Evolutionary conservation across 1,139 yeast species (phyloP), one percentile per base, ranked within the genome.

Genomic region (Pichia sp.): DNA sequence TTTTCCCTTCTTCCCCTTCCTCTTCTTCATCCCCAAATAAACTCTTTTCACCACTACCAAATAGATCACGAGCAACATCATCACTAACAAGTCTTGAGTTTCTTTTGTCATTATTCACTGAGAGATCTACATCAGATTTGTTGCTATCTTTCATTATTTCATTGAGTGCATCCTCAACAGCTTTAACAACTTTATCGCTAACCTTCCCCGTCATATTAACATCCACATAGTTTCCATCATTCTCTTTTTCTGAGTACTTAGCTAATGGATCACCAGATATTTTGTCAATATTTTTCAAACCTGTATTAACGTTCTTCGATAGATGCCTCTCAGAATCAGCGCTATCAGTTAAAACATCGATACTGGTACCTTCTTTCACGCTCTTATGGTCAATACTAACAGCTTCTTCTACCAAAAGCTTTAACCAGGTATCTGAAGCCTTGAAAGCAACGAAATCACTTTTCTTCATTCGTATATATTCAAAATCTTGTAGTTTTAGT

Each of bases 81-180:
- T 62, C 65, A 46, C 66, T 62, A 5, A 67, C 55, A 40, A 65
- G 53, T 48, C 64, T 56, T 2, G 67, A 62, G 16, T 50, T 60
- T 40, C 65, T 53, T 20, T 61, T 63, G 2, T 63, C 64, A 20
- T 38, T 27, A n/a, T 40, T 42, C 4, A 45, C 12, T n/a, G 6
- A 30, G 24, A 53, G 40, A 33, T 16, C 43, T 45, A 36, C 20
- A 12, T 48, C 48, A 0, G 42, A 4, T 27, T 53, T 50, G 6
- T n/a, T 29, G 5, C 53, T 49, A 43, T 64, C 67, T 12, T 63
- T 60, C 77, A 85, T 81, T 50, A 87, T 85, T 60, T 84, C 82
- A 27, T 79, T 79, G 58, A 87, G 76, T 1, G 90, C 93, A 64
- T 81, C 83, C 64, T 86, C 91, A 17, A 87, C 86, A 0, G 90